Evolutionary conservation across 2,329 filamentous ascomycete genomes (phyloP).

Genomic region (Geosmithia flava): DNA sequence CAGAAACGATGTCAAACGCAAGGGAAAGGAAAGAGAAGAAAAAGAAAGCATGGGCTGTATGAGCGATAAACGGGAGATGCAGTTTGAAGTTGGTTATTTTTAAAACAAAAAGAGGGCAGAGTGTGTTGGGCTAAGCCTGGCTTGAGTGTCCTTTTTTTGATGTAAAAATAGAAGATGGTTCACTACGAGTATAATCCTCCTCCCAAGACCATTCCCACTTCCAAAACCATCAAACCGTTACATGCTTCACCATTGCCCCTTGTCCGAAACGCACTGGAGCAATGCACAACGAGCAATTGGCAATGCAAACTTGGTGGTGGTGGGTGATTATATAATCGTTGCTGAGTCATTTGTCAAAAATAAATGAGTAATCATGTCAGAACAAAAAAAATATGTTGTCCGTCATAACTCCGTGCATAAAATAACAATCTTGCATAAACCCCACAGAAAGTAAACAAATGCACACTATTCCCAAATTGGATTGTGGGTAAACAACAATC

Average conservation of each 20-base stretch:
- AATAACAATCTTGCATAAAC: neutral
- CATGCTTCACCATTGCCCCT: neutral
- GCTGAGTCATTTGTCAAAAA: neutral
- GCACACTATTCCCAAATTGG: neutral
- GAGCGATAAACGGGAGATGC: no score
- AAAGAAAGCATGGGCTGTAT: no score
- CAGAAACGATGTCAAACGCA: no score
- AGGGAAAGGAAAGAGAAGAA: no score
- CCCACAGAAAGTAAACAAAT: neutral
- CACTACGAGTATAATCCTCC: no score
- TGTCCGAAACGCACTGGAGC: neutral
- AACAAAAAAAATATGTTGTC: no score
- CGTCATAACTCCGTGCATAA: neutral
- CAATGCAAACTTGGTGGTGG: no score
- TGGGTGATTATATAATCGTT: neutral
- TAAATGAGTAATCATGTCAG: neutral
- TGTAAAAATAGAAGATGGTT: neutral
- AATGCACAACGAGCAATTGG: no score
- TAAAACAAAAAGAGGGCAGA: no score
- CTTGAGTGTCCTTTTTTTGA: neutral
- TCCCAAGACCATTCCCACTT: neutral
- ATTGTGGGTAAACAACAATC: slow-evolving; percentile 1
- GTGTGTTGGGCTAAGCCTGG: no score
- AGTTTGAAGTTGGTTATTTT: no score
- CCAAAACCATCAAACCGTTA: neutral